A percentile compares a stretch with the other conserved stretches of the same genome.
These are phyloP conservation scores for Bimuria novae-zelandiae DNA, from an alignment of 2,329 filamentous ascomycete species.

Conservation along the genomic window DNA sequence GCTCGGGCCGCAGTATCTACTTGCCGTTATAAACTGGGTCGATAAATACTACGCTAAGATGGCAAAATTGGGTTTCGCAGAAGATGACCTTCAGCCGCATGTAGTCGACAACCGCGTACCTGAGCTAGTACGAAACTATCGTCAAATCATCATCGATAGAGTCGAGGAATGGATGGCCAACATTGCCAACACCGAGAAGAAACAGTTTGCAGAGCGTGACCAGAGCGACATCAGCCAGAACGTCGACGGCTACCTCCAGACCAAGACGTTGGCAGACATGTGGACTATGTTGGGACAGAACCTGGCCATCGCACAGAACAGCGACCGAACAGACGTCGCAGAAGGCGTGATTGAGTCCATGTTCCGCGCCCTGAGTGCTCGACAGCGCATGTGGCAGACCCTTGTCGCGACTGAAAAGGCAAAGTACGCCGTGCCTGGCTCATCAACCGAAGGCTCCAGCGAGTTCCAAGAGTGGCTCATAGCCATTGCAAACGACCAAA, in stretches of 20 bases:
- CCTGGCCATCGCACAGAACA: conserved; percentile 80
- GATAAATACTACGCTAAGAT: conserved; percentile 97
- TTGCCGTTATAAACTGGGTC: conserved; percentile 92
- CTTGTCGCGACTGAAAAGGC: conserved; percentile 85
- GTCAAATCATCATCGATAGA: conserved; percentile 91
- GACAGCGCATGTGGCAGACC: conserved; percentile 84
- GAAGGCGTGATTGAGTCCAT: conserved; percentile 97
- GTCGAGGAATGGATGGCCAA: conserved; percentile 98
- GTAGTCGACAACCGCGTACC: conserved; percentile 87
- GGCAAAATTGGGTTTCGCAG: conserved; percentile 80
- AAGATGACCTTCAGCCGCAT: conserved; percentile 79
- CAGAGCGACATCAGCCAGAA: conserved; percentile 75
- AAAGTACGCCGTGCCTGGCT: conserved; percentile 63
- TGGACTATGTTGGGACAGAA: conserved; percentile 98
- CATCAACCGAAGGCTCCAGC: conserved; percentile 71
- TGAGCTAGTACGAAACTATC: conserved; percentile 91
- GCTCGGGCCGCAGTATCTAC: conserved; percentile 81
- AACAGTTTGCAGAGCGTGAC: conserved; percentile 77
- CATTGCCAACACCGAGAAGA: conserved; percentile 81
- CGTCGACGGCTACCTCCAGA: conserved; percentile 87
- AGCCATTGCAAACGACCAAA: conserved; percentile 96
- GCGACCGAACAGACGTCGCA: conserved; percentile 83
- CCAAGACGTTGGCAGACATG: conserved; percentile 88
- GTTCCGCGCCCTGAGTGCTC: conserved; percentile 81
- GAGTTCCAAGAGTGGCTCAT: conserved; percentile 85